phyloP scores from a whole-genome alignment of 2,329 filamentous ascomycete genomes.

The Dothidotthia symphoricarpi region DNA sequence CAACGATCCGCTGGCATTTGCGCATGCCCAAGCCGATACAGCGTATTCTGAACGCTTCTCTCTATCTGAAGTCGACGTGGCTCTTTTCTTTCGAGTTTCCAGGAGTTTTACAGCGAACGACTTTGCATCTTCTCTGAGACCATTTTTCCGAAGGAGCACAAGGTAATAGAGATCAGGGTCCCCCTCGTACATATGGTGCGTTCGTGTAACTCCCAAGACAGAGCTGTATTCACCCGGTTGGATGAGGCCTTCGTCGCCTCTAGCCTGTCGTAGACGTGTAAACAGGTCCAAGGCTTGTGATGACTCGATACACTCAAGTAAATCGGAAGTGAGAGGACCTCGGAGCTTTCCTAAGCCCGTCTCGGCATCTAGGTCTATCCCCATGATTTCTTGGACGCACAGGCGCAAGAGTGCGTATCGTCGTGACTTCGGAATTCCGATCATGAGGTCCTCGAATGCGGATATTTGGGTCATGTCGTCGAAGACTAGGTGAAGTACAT shows the following conservation, averaged over 20 bases:
- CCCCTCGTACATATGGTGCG: constrained; percentile 1
- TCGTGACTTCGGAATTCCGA: constrained; percentile 5
- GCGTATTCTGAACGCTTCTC: constrained; percentile 31
- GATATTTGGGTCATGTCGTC: constrained; percentile 1
- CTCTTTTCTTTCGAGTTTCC: constrained; percentile 21
- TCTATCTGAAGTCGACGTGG: constrained; percentile 23
- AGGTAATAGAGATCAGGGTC: constrained; percentile 20
- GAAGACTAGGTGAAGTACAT: constrained; percentile 6
- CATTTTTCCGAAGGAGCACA: constrained; percentile 10
- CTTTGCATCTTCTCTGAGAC: constrained; percentile 10
- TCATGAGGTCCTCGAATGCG: constrained; percentile 8
- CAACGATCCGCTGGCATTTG: constrained; percentile 36
- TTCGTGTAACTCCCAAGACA: constrained; percentile 4
- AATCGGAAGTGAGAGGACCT: constrained; percentile 1
- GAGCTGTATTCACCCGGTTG: not conserved
- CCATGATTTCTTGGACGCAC: constrained; percentile 11
- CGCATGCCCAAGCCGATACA: constrained; percentile 26
- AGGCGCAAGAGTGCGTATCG: constrained; percentile 22
- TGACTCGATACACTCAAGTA: constrained; percentile 13
- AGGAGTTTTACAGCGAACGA: constrained; percentile 10
- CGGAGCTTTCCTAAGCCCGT: constrained; percentile 12
- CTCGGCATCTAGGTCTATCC: constrained; percentile 19
- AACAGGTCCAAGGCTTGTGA: constrained; percentile 21
- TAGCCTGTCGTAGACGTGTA: constrained; percentile 17
- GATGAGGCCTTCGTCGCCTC: constrained; percentile 18